These are phyloP conservation scores for Phytophthora quininea DNA, from an alignment of 352 stramenopile genomes.

Conservation along the genomic window DNA sequence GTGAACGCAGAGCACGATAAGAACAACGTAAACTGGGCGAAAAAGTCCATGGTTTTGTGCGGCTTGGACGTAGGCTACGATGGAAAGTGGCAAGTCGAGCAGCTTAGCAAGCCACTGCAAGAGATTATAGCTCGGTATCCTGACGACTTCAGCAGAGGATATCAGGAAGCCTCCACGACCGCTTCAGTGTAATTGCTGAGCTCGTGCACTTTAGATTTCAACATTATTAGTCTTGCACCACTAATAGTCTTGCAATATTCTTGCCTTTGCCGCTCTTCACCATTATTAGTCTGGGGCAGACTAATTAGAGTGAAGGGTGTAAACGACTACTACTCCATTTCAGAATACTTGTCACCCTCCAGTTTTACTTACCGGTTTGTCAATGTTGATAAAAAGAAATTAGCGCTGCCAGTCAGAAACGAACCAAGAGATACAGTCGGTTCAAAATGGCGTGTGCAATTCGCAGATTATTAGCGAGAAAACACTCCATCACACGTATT, in stretches of 20 bases:
- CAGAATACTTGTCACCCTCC: neutral
- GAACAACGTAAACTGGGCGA: neutral
- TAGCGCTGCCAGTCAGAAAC: too few relatives aligned
- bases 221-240: neutral
- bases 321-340: too few relatives aligned
- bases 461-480: too few relatives aligned
- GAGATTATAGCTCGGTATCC: neutral
- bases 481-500: too few relatives aligned
- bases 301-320: neutral
- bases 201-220: neutral
- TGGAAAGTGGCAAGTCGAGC: neutral
- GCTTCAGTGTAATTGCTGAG: neutral
- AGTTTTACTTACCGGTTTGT: too few relatives aligned
- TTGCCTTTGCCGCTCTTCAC: neutral
- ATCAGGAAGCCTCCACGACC: neutral
- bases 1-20: neutral
- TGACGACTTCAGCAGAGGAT: neutral
- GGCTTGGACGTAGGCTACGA: neutral
- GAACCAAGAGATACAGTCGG: too few relatives aligned
- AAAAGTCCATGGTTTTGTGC: slow-evolving; percentile 3
- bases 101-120: neutral
- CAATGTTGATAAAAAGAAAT: too few relatives aligned
- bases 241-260: neutral
- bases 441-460: too few relatives aligned
- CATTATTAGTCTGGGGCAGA: neutral